Evolutionary conservation across 148 eudicot genomes (phyloP).

Genomic region (Rhododendron simsii): DNA sequence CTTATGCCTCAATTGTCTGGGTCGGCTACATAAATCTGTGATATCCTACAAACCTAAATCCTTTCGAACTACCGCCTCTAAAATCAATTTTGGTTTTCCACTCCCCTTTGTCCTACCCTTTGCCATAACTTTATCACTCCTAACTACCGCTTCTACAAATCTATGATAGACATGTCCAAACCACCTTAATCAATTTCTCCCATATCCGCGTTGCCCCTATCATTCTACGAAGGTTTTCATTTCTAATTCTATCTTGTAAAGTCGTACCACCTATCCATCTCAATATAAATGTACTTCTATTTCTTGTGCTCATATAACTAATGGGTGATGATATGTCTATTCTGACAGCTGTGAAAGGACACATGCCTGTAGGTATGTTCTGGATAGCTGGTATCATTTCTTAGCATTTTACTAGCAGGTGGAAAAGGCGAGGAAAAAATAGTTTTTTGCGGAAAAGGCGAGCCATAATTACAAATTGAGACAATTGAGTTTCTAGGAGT

Average conservation of each 20-base stretch:
- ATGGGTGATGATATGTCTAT: neutral
- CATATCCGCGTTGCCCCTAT: neutral
- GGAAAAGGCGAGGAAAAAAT: neutral
- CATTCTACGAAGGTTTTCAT: neutral
- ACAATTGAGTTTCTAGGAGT: neutral
- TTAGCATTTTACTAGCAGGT: neutral
- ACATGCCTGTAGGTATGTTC: neutral
- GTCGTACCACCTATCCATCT: neutral
- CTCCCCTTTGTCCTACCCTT: neutral
- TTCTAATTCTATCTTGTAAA: neutral
- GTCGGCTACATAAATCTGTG: neutral
- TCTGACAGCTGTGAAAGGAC: constrained; percentile 1
- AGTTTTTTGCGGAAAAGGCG: neutral
- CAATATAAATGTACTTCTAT: neutral
- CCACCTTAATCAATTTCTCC: neutral
- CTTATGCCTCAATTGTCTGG: neutral
- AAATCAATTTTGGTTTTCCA: neutral
- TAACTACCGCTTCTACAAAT: neutral
- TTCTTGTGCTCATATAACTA: neutral
- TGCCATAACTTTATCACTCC: neutral
- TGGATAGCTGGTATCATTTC: neutral
- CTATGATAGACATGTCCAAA: neutral
- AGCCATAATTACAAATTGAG: neutral
- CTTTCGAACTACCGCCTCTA: neutral
- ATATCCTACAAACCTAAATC: neutral